Percentiles rank a stretch among this genome's conserved stretches.
Conservation (phyloP, 2,329 filamentous ascomycete genomes). For the Stemphylium beticola region DNA sequence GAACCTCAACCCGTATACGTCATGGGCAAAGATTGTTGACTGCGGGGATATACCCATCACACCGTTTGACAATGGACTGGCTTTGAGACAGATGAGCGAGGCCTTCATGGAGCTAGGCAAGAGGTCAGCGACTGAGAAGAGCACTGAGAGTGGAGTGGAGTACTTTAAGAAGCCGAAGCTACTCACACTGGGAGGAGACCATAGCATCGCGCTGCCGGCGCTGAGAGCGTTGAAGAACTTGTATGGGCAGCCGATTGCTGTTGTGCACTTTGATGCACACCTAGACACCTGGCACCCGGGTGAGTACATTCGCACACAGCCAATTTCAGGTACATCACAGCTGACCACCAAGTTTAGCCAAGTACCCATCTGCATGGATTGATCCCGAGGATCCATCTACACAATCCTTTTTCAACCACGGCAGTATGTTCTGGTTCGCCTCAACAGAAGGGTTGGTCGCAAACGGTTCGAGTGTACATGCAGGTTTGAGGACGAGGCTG, state of each 20-base stretch:
- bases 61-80: slow-evolving; percentile 84
- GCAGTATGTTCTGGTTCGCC: slow-evolving; percentile 90
- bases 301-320: neutral
- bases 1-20: slow-evolving; percentile 80
- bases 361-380: slow-evolving; percentile 80
- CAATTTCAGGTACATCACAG: no score
- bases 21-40: slow-evolving; percentile 80
- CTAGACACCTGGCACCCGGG: slow-evolving; percentile 84
- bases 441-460: slow-evolving; percentile 78
- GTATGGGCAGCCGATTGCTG: slow-evolving; percentile 54
- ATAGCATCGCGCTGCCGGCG: slow-evolving; percentile 59
- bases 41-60: slow-evolving; percentile 90
- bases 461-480: slow-evolving; percentile 78
- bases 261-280: slow-evolving; percentile 65
- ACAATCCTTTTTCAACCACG: slow-evolving; percentile 82
- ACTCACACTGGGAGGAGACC: slow-evolving; percentile 58
- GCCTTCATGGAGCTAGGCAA: slow-evolving; percentile 74
- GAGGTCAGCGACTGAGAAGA: slow-evolving; percentile 48
- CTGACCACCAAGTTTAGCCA: slow-evolving; percentile 80
- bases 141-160: slow-evolving; percentile 44
- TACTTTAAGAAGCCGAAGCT: slow-evolving; percentile 56
- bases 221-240: slow-evolving; percentile 56
- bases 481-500: slow-evolving; percentile 79
- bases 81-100: slow-evolving; percentile 81
- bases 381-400: slow-evolving; percentile 58